Base-by-base conservation (phyloP, 768 basidiomycete species). In the Boletus bicolor region DNA sequence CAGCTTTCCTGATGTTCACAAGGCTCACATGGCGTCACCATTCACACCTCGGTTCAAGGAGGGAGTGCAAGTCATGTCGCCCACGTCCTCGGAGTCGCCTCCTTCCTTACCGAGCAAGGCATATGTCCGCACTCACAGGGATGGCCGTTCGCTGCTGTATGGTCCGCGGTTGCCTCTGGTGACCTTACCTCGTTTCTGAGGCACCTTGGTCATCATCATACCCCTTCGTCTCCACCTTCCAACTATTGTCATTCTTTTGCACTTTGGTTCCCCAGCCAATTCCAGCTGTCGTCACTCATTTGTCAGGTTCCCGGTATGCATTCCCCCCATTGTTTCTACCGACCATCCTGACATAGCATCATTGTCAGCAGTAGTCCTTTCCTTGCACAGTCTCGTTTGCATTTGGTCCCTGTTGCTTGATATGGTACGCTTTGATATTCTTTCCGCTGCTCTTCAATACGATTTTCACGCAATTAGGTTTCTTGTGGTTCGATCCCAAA, bases 201-300 rank as follows among this genome's bases (percentile, higher is more conserved):
- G 36, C 19, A 5, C 14, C 11, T 6, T 12, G 38, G 7, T 44
- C 19, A 9, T 5, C 62, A 8, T 26, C 21, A 30, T 21, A 6
- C 19, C n/a, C 30, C 2, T 7, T 9, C n/a, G 8, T 37, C 21
- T 12, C 15, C 28, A 12, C 28, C 9, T 51, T 44, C 54, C 59
- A 64, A 58, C 53, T 64, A 55, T 55, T 43, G 53, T 57, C 63
- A 61, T 36, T 64, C 62, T 0, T 64, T 64, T 56, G 6, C 19
- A 53, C 14, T 26, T 15, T 8, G 5, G 17, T 35, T 49, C 14
- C 4, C 19, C 21, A 53, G 55, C 43, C 42, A 30, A 49, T 47
- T 50, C 58, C 54, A 64, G 55, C 50, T 45, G 54, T 64, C 12
- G 53, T 64, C 59, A 48, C 17, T 53, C 62, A 2, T 60, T 64